phyloP scores from a whole-genome alignment of 495 filamentous ascomycete species.

The Lophiostoma macrostomum region DNA sequence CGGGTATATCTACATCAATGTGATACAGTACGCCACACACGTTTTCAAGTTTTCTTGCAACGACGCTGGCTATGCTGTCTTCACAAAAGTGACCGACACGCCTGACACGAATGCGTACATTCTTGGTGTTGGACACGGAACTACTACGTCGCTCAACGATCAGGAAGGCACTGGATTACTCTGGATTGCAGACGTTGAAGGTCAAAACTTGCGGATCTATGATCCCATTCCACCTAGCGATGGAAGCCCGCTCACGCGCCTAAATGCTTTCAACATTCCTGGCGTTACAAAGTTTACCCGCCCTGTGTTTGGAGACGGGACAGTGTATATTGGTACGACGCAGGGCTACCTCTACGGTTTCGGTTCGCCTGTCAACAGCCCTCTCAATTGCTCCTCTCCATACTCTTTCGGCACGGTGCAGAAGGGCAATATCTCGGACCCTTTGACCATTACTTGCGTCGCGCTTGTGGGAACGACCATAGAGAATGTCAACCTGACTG shows the following conservation, averaged over 20 bases:
- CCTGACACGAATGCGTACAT: constrained; percentile 39
- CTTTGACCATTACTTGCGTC: constrained; percentile 9
- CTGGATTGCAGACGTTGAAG: constrained; percentile 43
- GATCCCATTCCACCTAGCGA: constrained; percentile 41
- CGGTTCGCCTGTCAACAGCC: constrained; percentile 34
- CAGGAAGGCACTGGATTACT: constrained; percentile 43
- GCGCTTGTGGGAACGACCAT: constrained; percentile 38
- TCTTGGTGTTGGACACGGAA: constrained; percentile 45
- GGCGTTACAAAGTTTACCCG: constrained; percentile 48
- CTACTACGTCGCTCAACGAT: constrained; percentile 45
- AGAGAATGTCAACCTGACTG: constrained; percentile 26
- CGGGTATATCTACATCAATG: constrained; percentile 50
- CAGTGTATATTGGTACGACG: constrained; percentile 42
- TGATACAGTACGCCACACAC: constrained; percentile 26
- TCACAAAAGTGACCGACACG: constrained; percentile 41
- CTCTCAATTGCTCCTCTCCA: constrained; percentile 29
- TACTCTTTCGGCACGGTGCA: constrained; percentile 47
- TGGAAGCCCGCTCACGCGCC: constrained; percentile 38
- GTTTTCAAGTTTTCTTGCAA: constrained; percentile 43
- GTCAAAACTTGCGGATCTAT: constrained; percentile 43
- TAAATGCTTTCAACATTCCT: constrained; percentile 41
- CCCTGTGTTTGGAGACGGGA: constrained; percentile 49
- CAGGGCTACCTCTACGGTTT: constrained; percentile 43
- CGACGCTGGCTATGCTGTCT: constrained; percentile 39
- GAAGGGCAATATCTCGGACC: constrained; percentile 40